A percentile compares a stretch with the other conserved stretches of the same genome.
These are phyloP conservation scores for Ilyonectria destructans DNA, from an alignment of 2,329 filamentous ascomycete species.

Conservation along the genomic window DNA sequence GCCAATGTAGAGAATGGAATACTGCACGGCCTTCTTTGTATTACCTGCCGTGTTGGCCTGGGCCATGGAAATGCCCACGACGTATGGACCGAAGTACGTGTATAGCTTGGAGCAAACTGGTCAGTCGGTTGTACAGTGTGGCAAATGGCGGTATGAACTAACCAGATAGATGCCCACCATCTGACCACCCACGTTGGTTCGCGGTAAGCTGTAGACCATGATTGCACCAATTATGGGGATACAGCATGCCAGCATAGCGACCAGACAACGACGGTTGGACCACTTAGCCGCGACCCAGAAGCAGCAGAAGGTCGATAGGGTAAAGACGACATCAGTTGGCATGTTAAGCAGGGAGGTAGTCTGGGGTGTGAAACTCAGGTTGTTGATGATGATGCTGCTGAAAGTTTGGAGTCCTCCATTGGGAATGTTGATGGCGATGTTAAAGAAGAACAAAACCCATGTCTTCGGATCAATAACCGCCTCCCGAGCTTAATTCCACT, in stretches of 20 bases:
- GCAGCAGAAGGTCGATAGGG: slow-evolving; percentile 26
- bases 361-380: slow-evolving; percentile 14
- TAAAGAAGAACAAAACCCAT: slow-evolving; percentile 67
- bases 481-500: slow-evolving; percentile 65
- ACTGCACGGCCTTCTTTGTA: slow-evolving; percentile 59
- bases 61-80: slow-evolving; percentile 28
- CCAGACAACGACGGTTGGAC: slow-evolving; percentile 12
- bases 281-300: slow-evolving; percentile 16
- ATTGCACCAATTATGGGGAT: slow-evolving; percentile 31
- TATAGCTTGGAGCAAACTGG: slow-evolving; percentile 3
- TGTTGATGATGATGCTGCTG: slow-evolving; percentile 23
- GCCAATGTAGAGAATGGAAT: slow-evolving; percentile 63
- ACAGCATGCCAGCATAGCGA: slow-evolving; percentile 27
- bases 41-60: slow-evolving; percentile 54
- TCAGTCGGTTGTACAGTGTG: too few relatives aligned
- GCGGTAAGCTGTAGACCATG: slow-evolving; percentile 30
- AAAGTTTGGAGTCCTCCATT: slow-evolving; percentile 62
- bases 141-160: too few relatives aligned
- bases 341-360: slow-evolving; percentile 19
- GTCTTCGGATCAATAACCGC: slow-evolving; percentile 68
- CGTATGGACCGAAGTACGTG: slow-evolving; percentile 33
- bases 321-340: slow-evolving; percentile 26
- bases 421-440: slow-evolving; percentile 67
- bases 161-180: slow-evolving; percentile 34
- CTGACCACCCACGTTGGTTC: slow-evolving; percentile 29